Evolutionary conservation across 306 rosid genomes (phyloP).

Genomic region (Acmispon strigosus): DNA sequence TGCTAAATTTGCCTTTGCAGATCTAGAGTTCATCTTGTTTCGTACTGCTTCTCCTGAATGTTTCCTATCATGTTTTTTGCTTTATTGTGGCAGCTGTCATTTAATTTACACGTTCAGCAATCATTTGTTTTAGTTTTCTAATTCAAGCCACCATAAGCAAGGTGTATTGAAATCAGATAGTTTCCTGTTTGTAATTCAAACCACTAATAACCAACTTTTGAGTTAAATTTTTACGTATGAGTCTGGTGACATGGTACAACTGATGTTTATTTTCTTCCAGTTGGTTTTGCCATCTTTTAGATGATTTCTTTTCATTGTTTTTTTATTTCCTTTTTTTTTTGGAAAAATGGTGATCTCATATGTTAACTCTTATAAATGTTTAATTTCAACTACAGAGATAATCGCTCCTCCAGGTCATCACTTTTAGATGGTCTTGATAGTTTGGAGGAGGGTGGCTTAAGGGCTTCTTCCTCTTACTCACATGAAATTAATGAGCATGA

Average conservation of each 20-base stretch:
- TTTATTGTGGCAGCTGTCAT: not conserved
- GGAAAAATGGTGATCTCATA: not conserved
- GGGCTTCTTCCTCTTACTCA: conserved; percentile 62
- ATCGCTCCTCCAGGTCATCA: conserved; percentile 61
- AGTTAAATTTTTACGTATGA: not conserved
- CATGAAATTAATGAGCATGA: conserved; percentile 61
- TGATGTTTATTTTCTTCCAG: not conserved
- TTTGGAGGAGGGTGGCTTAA: conserved; percentile 89
- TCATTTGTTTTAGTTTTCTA: not conserved
- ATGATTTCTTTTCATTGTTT: not conserved
- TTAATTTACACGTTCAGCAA: not conserved
- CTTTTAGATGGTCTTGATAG: conserved; percentile 59
- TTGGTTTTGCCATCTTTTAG: not conserved
- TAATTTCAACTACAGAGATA: conserved; percentile 50
- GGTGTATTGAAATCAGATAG: conserved; percentile 1
- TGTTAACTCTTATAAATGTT: conserved; percentile 6
- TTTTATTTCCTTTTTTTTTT: not conserved
- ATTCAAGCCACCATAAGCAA: not conserved
- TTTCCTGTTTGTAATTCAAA: conserved; percentile 3
- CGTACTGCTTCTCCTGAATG: not conserved
- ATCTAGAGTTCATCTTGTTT: not conserved
- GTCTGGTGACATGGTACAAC: not conserved
- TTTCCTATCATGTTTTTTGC: not conserved
- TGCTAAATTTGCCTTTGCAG: not conserved
- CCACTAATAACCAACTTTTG: not conserved